A percentile compares a stretch with the other conserved stretches of the same genome.
Conservation (phyloP, 441 rosid genomes). For the Populus hybrid region DNA sequence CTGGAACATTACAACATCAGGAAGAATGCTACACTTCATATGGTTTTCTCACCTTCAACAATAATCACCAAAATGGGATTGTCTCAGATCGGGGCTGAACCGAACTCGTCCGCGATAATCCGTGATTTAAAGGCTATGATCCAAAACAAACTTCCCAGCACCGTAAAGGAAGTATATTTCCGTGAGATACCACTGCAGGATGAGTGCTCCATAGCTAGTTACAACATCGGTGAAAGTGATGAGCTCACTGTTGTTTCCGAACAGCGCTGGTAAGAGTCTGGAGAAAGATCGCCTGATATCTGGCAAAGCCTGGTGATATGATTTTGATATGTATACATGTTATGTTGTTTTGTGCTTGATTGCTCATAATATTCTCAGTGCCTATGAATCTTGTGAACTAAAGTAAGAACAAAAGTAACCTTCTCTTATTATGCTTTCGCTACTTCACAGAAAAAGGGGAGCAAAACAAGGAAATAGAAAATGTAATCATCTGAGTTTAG, state of each 20-base stretch:
- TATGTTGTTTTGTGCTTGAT: no score
- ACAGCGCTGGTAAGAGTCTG: not conserved
- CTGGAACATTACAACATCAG: constrained; percentile 32
- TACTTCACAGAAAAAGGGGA: no score
- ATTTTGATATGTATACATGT: no score
- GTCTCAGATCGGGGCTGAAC: not conserved
- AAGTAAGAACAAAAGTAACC: no score
- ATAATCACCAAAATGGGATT: not conserved
- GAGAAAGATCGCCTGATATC: not conserved
- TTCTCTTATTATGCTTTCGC: no score
- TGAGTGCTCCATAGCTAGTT: not conserved
- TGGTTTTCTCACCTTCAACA: not conserved
- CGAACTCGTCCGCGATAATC: not conserved
- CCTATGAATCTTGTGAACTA: no score
- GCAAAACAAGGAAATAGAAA: no score
- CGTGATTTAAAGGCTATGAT: not conserved
- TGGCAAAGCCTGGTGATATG: not conserved
- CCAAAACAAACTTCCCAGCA: not conserved
- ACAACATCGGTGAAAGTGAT: not conserved
- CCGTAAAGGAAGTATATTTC: not conserved
- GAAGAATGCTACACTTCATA: constrained; percentile 4
- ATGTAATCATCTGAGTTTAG: no score
- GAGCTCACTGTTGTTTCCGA: not conserved
- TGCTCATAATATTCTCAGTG: no score
- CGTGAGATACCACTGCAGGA: not conserved